Evolutionary conservation across 768 basidiomycete species (phyloP).

Genomic region (Lepiota brunneoincarnata): DNA sequence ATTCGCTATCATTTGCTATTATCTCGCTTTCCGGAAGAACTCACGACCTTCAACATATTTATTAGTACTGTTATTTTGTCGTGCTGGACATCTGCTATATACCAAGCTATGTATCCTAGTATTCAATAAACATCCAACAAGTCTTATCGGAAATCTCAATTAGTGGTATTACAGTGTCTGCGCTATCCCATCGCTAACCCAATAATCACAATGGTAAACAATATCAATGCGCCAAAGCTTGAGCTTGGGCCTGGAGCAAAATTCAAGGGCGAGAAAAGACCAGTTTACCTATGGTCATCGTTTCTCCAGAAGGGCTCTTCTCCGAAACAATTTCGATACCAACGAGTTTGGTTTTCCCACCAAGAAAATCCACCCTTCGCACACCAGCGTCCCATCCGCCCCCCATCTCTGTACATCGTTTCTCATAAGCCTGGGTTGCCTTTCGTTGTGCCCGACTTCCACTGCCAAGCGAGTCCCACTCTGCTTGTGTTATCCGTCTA

Average conservation of each 20-base stretch:
- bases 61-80: too few species aligned
- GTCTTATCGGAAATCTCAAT: not conserved
- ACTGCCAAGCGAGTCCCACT: conserved; percentile 58
- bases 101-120: too few species aligned
- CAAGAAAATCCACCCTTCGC: conserved; percentile 64
- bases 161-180: not conserved
- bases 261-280: conserved; percentile 13
- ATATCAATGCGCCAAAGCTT: too few species aligned
- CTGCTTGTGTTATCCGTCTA: conserved; percentile 55
- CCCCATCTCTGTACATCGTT: conserved; percentile 55
- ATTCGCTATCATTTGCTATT: too few species aligned
- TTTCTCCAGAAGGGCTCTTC: not conserved
- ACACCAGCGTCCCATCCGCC: conserved; percentile 72
- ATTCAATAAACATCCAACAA: too few species aligned
- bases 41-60: too few species aligned
- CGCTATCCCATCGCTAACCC: not conserved
- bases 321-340: conserved; percentile 44
- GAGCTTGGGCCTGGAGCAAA: too few species aligned
- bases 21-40: too few species aligned
- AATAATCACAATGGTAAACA: too few species aligned
- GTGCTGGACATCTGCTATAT: too few species aligned
- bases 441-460: conserved; percentile 56
- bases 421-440: conserved; percentile 60
- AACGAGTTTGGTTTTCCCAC: conserved; percentile 54
- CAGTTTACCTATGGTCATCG: conserved; percentile 10